A percentile compares a stretch with the other conserved stretches of the same genome.
phyloP scores from a whole-genome alignment of 192 early-diverging fungal species.

The Linnemannia hyalina region DNA sequence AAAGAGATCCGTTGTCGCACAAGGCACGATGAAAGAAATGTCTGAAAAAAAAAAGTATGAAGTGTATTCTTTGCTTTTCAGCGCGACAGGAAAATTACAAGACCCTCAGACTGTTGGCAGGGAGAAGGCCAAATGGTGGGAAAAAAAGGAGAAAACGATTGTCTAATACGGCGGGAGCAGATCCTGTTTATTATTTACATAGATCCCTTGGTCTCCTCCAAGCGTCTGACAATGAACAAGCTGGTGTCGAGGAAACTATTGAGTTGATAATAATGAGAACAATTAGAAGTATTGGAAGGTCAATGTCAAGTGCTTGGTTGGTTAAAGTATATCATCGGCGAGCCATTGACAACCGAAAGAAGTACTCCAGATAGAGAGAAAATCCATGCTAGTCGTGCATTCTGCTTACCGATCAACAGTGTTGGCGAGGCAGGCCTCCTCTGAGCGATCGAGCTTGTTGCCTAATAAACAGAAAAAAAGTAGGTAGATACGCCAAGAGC shows the following conservation, averaged over 20 bases:
- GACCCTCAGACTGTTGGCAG: neutral
- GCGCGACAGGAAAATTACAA: constrained; percentile 7
- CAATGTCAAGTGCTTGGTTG: neutral
- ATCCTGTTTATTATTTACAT: constrained; percentile 41
- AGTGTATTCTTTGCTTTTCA: constrained; percentile 5
- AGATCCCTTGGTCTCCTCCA: constrained; percentile 63
- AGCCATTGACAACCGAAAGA: neutral
- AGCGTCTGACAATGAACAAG: constrained; percentile 65
- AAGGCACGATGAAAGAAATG: neutral
- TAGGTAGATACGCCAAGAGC: neutral
- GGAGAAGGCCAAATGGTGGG: neutral
- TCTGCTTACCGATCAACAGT: constrained; percentile 64
- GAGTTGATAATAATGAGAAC: neutral
- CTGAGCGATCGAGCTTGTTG: constrained; percentile 65
- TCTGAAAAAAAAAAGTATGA: neutral
- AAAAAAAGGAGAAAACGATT: neutral
- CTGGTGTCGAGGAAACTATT: constrained; percentile 68
- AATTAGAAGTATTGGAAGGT: neutral
- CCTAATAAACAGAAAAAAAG: constrained; percentile 22
- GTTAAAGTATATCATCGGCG: neutral
- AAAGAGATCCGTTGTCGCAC: neutral
- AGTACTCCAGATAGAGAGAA: too few species aligned
- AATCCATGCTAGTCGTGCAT: neutral
- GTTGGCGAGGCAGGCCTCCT: constrained; percentile 70
- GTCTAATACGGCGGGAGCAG: neutral